Base-by-base conservation (phyloP, 2,329 filamentous ascomycete genomes). In the Phialophora expanda region DNA sequence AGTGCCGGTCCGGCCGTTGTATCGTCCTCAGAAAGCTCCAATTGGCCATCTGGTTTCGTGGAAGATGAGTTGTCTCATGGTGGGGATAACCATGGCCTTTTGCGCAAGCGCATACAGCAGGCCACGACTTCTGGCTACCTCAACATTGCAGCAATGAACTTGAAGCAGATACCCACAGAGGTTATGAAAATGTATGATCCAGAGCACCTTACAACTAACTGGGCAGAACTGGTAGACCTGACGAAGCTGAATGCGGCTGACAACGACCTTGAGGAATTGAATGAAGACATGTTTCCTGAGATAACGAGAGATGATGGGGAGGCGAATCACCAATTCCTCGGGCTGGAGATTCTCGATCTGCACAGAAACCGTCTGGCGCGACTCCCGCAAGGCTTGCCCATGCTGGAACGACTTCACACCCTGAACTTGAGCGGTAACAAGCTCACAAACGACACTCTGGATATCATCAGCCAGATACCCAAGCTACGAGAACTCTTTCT, bases 141-240 rank as follows among this genome's bases (percentile, higher is more conserved):
- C 46, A 97, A 97, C 70, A 93, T 99, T 74, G 89, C 93, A 0
- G 93, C 91, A 0, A 85, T 98, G 83, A 87, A 88, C 0, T 78
- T 99, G 46, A 90, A 88, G 67, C 84, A 90, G 64, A 90, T 99
- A 3, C 95, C 95, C 0, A 78, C 86, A 1, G 91, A 96, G 74
- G 90, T 98, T 0, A 81, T 96, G 78, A 87, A 88, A 62, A 98
- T 98, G 93, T 98, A 97, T 76, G 90, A 93, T 72, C 24, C 65
- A 30, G 88, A 93, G 61, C 84, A 86, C 62, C 86, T 89, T 44
- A 83, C 82, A 12, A 81, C 85, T 24, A 87, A 89, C 38, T 98
- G 95, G 95, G 93, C 93, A 1, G 94, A 98, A 77, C 90, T 90
- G 66, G 92, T 98, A 11, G 94, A 98, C 74, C 80, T 98, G 54